Percentiles rank a stretch among this genome's conserved stretches.
Conservation (phyloP, 2,329 filamentous ascomycete genomes). For the Penicillium sp. region DNA sequence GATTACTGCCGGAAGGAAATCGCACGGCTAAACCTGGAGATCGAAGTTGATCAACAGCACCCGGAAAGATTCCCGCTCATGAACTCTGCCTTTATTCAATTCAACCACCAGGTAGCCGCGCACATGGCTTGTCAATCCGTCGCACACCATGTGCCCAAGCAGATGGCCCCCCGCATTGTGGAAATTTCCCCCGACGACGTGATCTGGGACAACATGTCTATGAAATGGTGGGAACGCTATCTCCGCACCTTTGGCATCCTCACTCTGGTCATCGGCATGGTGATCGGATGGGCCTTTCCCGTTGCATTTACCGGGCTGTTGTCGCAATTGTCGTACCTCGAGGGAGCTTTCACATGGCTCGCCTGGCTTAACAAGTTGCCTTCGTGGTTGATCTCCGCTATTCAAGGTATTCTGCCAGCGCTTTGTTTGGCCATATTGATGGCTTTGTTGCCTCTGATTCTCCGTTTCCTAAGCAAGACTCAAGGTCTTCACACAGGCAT, state of each 20-base stretch:
- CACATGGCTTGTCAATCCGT: conserved; percentile 97
- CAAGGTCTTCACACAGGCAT: conserved; percentile 84
- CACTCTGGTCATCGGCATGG: conserved; percentile 68
- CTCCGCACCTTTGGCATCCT: conserved; percentile 69
- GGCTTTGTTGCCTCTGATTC: conserved; percentile 75
- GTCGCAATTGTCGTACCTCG: conserved; percentile 73
- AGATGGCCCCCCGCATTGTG: conserved; percentile 90
- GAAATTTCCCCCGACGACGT: conserved; percentile 93
- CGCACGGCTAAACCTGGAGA: conserved; percentile 85
- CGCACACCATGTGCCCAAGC: conserved; percentile 85
- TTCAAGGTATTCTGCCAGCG: conserved; percentile 87
- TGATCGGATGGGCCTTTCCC: conserved; percentile 86
- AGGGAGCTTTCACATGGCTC: conserved; percentile 68
- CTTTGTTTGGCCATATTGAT: conserved; percentile 75
- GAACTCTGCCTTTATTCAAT: conserved; percentile 97
- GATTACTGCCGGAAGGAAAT: conserved; percentile 86
- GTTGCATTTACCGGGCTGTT: conserved; percentile 85
- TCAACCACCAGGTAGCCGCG: conserved; percentile 95
- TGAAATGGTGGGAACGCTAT: conserved; percentile 92
- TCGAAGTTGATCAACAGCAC: conserved; percentile 83
- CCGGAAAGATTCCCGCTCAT: conserved; percentile 85
- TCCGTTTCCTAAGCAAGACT: conserved; percentile 70
- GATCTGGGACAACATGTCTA: conserved; percentile 95
- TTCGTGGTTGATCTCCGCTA: conserved; percentile 61
- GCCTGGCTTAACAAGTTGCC: conserved; percentile 67